These are phyloP conservation scores for Tinospora cordifolia DNA, from an alignment of 164 flowering plant genomes.

Conservation along the genomic window DNA sequence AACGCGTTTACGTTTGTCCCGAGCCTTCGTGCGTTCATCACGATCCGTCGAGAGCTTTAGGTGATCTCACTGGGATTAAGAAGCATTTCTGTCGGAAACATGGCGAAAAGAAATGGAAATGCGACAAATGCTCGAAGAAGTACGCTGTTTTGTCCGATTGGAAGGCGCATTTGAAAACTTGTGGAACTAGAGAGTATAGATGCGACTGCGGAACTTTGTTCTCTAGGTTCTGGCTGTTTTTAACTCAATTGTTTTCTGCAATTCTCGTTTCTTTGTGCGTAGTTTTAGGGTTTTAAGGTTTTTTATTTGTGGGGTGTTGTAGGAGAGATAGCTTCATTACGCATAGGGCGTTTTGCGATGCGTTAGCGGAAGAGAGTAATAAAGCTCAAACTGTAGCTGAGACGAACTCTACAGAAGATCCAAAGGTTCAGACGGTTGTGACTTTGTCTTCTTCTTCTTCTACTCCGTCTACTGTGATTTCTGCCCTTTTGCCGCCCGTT, in stretches of 20 bases:
- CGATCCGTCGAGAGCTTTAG: slow-evolving; percentile 71
- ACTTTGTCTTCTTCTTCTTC: slow-evolving; percentile 26
- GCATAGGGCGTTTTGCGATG: slow-evolving; percentile 62
- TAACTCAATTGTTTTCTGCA: background rate
- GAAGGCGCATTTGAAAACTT: slow-evolving; percentile 86
- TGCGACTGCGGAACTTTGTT: slow-evolving; percentile 90
- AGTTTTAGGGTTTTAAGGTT: background rate
- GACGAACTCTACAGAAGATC: slow-evolving; percentile 16
- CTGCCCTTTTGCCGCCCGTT: slow-evolving; percentile 49
- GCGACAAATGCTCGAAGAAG: slow-evolving; percentile 77
- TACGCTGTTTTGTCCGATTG: slow-evolving; percentile 90
- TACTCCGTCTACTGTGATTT: slow-evolving; percentile 35
- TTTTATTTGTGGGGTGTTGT: slow-evolving; percentile 1
- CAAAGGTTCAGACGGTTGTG: slow-evolving; percentile 15
- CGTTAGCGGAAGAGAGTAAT: slow-evolving; percentile 31
- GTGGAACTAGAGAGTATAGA: slow-evolving; percentile 73
- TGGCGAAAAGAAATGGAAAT: slow-evolving; percentile 92
- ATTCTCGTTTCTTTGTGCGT: too few relatives aligned
- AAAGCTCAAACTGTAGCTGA: slow-evolving; percentile 17
- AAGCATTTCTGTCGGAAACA: slow-evolving; percentile 82
- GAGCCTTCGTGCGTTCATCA: slow-evolving; percentile 76
- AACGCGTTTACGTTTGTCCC: slow-evolving; percentile 76
- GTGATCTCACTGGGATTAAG: slow-evolving; percentile 85
- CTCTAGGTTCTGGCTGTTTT: slow-evolving; percentile 45
- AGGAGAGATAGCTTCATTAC: slow-evolving; percentile 88